Evolutionary conservation across 345 rosid species (phyloP).

Genomic region (Anastatica hierochuntica): DNA sequence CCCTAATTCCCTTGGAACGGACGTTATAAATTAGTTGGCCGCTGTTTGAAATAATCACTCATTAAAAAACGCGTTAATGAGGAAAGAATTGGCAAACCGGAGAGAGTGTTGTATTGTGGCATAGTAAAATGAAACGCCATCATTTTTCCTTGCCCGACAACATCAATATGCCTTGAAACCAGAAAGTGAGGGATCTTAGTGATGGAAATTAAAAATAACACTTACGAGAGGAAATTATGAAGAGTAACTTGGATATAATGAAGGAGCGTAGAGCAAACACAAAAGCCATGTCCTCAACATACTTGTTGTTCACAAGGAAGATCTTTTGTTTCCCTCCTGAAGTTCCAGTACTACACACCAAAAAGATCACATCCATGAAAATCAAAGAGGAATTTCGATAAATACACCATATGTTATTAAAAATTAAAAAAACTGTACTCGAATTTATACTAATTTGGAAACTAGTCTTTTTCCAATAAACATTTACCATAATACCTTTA

Average conservation of each 20-base stretch:
- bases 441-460: too few species aligned
- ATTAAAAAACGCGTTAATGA: neutral
- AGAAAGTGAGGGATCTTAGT: neutral
- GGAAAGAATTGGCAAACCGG: neutral
- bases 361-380: neutral
- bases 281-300: neutral
- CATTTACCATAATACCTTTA: too few species aligned
- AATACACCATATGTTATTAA: too few species aligned
- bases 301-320: slow-evolving; percentile 1
- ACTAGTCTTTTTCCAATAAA: too few species aligned
- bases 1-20: too few species aligned
- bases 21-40: too few species aligned
- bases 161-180: neutral
- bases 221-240: neutral
- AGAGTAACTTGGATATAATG: neutral
- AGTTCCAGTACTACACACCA: neutral
- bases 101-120: neutral
- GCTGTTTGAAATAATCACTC: neutral
- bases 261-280: neutral
- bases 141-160: neutral
- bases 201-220: neutral
- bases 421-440: too few species aligned
- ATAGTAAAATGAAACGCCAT: neutral
- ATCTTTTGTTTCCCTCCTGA: neutral
- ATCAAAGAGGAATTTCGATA: too few species aligned